These are phyloP conservation scores for Tylopilus vinaceipallidus DNA, from an alignment of 768 basidiomycete species.

Conservation along the genomic window DNA sequence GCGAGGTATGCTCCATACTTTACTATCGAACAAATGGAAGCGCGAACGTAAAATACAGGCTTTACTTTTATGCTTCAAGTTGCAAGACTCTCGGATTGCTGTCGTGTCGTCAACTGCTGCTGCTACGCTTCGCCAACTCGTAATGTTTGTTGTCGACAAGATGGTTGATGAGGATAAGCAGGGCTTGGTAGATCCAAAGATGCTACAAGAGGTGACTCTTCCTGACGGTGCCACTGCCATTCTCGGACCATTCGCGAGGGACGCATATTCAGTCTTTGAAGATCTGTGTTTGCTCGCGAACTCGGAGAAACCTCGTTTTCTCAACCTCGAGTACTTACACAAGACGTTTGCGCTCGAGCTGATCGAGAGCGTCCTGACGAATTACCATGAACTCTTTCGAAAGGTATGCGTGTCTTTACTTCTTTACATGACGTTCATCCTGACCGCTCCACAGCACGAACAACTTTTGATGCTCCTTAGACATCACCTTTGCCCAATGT, in stretches of 20 bases:
- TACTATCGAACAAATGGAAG: not conserved
- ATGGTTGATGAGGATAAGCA: conserved; percentile 74
- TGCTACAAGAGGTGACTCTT: conserved; percentile 45
- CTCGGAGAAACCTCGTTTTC: conserved; percentile 74
- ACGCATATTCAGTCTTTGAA: conserved; percentile 87
- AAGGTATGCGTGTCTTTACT: conserved; percentile 47
- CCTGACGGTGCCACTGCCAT: conserved; percentile 65
- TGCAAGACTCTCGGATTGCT: conserved; percentile 93
- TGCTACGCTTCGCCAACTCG: conserved; percentile 90
- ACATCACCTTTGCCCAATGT: conserved; percentile 86
- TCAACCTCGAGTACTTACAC: conserved; percentile 78
- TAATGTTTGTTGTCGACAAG: conserved; percentile 98
- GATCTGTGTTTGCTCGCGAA: conserved; percentile 90
- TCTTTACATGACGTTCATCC: not conserved
- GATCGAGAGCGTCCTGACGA: conserved; percentile 94
- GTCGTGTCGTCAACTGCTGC: conserved; percentile 98
- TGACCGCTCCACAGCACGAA: conserved; percentile 50
- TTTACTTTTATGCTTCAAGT: conserved; percentile 88
- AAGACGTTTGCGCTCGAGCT: conserved; percentile 97
- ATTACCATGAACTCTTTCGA: conserved; percentile 83
- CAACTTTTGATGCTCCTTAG: conserved; percentile 85
- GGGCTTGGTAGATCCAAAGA: conserved; percentile 24
- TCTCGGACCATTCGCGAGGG: conserved; percentile 74
- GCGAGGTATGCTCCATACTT: conserved; percentile 56
- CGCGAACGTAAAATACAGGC: conserved; percentile 49